Evolutionary conservation across 75 land plant genomes (phyloP), one percentile per base, ranked within the genome.

Genomic region (Cryptomeria japonica): DNA sequence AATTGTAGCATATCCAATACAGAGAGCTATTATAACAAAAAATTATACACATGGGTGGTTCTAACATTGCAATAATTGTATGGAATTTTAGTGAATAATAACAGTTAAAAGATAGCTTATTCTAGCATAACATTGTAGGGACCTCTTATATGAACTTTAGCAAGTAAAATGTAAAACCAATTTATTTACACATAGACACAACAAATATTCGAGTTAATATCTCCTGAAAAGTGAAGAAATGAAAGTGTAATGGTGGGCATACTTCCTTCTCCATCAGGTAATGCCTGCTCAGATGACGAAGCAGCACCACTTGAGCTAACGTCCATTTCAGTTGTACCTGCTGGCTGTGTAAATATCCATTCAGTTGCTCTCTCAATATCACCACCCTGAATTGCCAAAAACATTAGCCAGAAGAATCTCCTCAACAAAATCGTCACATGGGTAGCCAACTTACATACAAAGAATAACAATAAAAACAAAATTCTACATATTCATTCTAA

Each of bases 211-310:
- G 15, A 34, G 32, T 75, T 0, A 10, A 14, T 34, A 75, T 34
- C 32, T 32, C 34, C 77, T 34, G 1, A 11, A 75, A 31, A 75
- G 6, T 10, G 12, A 75, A 75, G 77, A 34, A 14, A 75, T 31
- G 38, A 75, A 32, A 82, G n/a, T 42, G 12, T 7, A 5, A 25
- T 34, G 36, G 39, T 85, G 39, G 19, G 89, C 93, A 90, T 88
- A 98, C 99, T 96, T 91, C 99, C 99, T 84, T 87, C 87, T 87
- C 99, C 99, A 94, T 98, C 98, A 31, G 97, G 94, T 13, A 95
- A 87, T 51, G 75, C 90, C 82, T 88, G 84, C 86, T 92, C 91
- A 82, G 56, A 84, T 61, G 90, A 80, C 70, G 79, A 42, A 53
- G 87, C 86, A 5, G 83, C 79, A 38, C 49, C 88, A 78, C 90